Percentiles rank a stretch among this genome's conserved stretches.
Conservation (phyloP, 345 rosid species). For the Camelina neglecta region DNA sequence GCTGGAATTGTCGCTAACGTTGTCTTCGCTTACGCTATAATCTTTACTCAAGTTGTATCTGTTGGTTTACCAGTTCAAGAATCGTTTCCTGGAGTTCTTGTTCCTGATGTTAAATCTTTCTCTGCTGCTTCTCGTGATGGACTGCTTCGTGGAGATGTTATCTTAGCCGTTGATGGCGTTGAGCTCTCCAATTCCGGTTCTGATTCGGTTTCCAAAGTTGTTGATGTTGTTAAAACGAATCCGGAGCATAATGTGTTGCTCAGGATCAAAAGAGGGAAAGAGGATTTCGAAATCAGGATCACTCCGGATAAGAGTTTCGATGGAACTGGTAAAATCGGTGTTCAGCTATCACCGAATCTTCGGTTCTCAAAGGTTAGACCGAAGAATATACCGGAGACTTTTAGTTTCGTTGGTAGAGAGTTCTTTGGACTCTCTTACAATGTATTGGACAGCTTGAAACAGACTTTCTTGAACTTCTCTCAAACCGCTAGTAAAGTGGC, state of each 20-base stretch:
- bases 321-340: slow-evolving; percentile 87
- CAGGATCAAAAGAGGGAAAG: slow-evolving; percentile 58
- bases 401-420: slow-evolving; percentile 68
- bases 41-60: slow-evolving; percentile 75
- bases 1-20: slow-evolving; percentile 92
- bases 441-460: slow-evolving; percentile 82
- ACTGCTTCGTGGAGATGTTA: slow-evolving; percentile 83
- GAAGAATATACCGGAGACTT: slow-evolving; percentile 60
- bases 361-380: slow-evolving; percentile 65
- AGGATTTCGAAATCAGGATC: slow-evolving; percentile 60
- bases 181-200: slow-evolving; percentile 59
- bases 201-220: slow-evolving; percentile 65
- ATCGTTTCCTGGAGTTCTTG: slow-evolving; percentile 84
- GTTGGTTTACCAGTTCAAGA: slow-evolving; percentile 96
- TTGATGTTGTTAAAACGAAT: slow-evolving; percentile 64
- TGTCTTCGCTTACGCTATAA: slow-evolving; percentile 78
- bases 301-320: slow-evolving; percentile 84
- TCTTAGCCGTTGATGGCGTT: slow-evolving; percentile 66
- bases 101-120: slow-evolving; percentile 77
- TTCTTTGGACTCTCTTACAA: slow-evolving; percentile 73
- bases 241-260: slow-evolving; percentile 70
- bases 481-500: slow-evolving; percentile 90
- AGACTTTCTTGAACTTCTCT: slow-evolving; percentile 83
- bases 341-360: slow-evolving; percentile 81
- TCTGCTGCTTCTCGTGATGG: slow-evolving; percentile 95